Evolutionary conservation across 1,139 yeast genomes (phyloP), one percentile per base, ranked within the genome.

Genomic region (Scheffersomyces segobiensis): DNA sequence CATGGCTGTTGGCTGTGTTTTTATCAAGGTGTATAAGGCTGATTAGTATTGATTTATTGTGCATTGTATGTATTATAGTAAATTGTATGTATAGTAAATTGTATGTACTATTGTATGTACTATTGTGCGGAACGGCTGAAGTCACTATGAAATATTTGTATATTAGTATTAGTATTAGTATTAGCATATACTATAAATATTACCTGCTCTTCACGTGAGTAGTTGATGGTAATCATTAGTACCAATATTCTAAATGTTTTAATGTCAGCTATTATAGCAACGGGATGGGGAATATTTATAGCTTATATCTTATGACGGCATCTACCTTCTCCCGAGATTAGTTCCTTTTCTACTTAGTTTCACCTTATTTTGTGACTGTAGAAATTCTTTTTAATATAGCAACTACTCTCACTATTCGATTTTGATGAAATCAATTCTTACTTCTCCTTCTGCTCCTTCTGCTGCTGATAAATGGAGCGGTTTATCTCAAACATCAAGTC

Each of bases 401-500:
- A 24, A 7, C 26, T 24, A 12, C 3, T 32, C 17, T 32, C 5
- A 32, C 8, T 32, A 8, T 17, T 48, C 12, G 24, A 21, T 48
- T n/a, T 20, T 48, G 50, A n/a, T 3, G 21, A 20, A 10, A 12
- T 17, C 14, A 5, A 20, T 17, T 24, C 8, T 48, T 48, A 48
- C 50, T 48, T 48, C 50, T 32, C 24, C 39, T 55, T 50, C 52
- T 52, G 49, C 24, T 52, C 54, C 26, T 49, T 52, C 50, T 49
- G 57, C 47, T 59, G 67, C 55, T 66, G 69, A 54, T 62, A 64
- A 20, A 67, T 63, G 21, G 69, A 65, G 53, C 67, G 57, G 57
- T 68, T 69, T 24, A 69, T 60, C 56, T 68, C 71, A 54, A 66
- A 67, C 53, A 69, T 53, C 55, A 69, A 56, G 57, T 68, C 70